These are phyloP conservation scores for Arthrobotrys pseudoclavata DNA, from an alignment of 2,329 filamentous ascomycete genomes.

Conservation along the genomic window DNA sequence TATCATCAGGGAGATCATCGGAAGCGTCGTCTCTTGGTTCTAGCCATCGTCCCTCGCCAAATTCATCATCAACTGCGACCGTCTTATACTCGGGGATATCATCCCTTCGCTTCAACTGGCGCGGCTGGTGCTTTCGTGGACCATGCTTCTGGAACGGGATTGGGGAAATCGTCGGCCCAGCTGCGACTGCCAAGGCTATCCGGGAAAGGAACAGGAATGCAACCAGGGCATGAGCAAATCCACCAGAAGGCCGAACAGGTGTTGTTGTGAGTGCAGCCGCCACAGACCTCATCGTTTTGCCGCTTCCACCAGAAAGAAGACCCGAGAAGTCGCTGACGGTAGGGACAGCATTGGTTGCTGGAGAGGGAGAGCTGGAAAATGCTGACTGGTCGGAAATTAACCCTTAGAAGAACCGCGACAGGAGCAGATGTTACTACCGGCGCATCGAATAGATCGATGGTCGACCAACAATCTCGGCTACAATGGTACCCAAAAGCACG, in stretches of 20 bases:
- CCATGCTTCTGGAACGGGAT: slow-evolving; percentile 49
- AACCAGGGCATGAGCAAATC: slow-evolving; percentile 29
- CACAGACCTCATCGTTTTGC: slow-evolving; percentile 48
- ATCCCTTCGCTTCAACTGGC: neutral
- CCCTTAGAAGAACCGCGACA: neutral
- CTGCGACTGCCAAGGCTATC: slow-evolving; percentile 30
- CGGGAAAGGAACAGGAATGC: slow-evolving; percentile 26
- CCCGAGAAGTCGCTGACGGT: slow-evolving; percentile 13
- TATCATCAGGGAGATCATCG: slow-evolving; percentile 26
- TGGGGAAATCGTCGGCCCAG: slow-evolving; percentile 17
- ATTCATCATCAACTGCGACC: neutral
- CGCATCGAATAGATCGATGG: neutral
- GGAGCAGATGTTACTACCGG: neutral
- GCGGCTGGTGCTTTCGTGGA: neutral
- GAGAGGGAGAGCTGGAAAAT: slow-evolving; percentile 5
- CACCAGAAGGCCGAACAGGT: slow-evolving; percentile 15
- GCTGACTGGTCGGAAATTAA: neutral
- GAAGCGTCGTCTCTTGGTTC: slow-evolving; percentile 21
- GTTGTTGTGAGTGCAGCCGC: slow-evolving; percentile 38
- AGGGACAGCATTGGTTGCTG: slow-evolving; percentile 50
- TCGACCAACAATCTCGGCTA: slow-evolving; percentile 34
- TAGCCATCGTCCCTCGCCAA: slow-evolving; percentile 2
- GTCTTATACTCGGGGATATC: neutral
- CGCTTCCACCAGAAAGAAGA: slow-evolving; percentile 38
- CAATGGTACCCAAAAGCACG: slow-evolving; percentile 42